Percentiles rank a stretch among this genome's conserved stretches.
phyloP scores from a whole-genome alignment of 2,329 filamentous ascomycete species.

The Aspergillus tanneri region DNA sequence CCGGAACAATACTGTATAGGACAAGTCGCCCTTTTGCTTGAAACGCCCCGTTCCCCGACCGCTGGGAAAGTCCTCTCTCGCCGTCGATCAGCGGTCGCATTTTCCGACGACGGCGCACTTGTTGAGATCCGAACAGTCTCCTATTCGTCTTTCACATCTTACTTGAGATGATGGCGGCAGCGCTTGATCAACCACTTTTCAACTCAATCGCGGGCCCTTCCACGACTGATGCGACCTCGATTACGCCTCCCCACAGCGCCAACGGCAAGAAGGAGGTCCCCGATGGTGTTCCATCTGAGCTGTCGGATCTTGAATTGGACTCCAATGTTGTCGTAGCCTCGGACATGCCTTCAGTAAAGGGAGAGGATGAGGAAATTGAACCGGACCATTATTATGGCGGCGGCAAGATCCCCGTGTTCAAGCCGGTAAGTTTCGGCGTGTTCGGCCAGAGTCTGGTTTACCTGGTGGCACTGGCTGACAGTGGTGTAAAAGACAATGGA shows the following conservation, averaged over 20 bases:
- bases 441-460: not conserved
- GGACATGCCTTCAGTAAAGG: slow-evolving; percentile 44
- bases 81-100: slow-evolving; percentile 48
- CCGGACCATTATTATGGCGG: slow-evolving; percentile 85
- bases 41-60: slow-evolving; percentile 35
- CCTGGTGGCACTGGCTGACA: slow-evolving; percentile 19
- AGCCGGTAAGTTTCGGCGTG: slow-evolving; percentile 63
- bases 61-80: slow-evolving; percentile 39
- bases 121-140: slow-evolving; percentile 12
- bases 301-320: slow-evolving; percentile 45
- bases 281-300: slow-evolving; percentile 41
- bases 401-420: slow-evolving; percentile 87
- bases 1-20: slow-evolving; percentile 7
- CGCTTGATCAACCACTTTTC: slow-evolving; percentile 32
- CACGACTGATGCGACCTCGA: slow-evolving; percentile 35
- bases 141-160: slow-evolving; percentile 10
- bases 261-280: slow-evolving; percentile 46
- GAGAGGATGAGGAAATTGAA: slow-evolving; percentile 73
- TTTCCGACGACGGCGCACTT: slow-evolving; percentile 39
- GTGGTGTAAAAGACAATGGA: slow-evolving; percentile 67
- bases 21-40: slow-evolving; percentile 8
- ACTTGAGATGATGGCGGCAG: slow-evolving; percentile 35
- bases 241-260: slow-evolving; percentile 45
- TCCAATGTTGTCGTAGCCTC: slow-evolving; percentile 25
- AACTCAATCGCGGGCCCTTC: slow-evolving; percentile 26